Evolutionary conservation across 2,329 filamentous ascomycete species (phyloP).

Genomic region (Apiospora hydei): DNA sequence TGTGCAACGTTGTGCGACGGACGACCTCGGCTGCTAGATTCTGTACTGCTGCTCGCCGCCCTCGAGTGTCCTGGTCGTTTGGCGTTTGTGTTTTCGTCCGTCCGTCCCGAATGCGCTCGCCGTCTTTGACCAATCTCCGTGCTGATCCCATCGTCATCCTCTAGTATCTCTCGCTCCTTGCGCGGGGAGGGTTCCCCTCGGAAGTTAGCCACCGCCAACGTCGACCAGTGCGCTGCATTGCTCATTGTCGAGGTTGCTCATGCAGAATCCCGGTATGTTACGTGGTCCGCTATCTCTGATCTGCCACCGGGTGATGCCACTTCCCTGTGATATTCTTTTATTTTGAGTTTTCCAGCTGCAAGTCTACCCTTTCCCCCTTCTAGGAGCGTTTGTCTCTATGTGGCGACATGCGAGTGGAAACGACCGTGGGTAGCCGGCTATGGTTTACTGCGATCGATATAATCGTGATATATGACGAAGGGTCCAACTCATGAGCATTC

Average conservation of each 20-base stretch:
- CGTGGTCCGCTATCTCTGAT: background rate
- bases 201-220: conserved; percentile 5
- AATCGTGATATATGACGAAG: background rate
- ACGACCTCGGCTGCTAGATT: background rate
- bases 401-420: background rate
- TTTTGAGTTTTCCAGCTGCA: background rate
- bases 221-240: conserved; percentile 12
- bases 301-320: background rate
- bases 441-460: background rate
- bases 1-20: conserved; percentile 1
- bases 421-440: background rate
- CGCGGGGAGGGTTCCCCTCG: background rate
- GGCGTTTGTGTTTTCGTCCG: background rate
- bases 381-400: background rate
- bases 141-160: background rate
- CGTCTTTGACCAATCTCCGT: background rate
- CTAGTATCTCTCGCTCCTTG: conserved; percentile 12
- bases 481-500: background rate
- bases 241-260: background rate
- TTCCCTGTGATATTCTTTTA: background rate
- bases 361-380: background rate
- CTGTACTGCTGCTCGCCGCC: conserved; percentile 8
- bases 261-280: background rate
- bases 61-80: background rate
- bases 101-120: background rate